Evolutionary conservation across 306 rosid species (phyloP).

Genomic region (Fragaria iinumae): DNA sequence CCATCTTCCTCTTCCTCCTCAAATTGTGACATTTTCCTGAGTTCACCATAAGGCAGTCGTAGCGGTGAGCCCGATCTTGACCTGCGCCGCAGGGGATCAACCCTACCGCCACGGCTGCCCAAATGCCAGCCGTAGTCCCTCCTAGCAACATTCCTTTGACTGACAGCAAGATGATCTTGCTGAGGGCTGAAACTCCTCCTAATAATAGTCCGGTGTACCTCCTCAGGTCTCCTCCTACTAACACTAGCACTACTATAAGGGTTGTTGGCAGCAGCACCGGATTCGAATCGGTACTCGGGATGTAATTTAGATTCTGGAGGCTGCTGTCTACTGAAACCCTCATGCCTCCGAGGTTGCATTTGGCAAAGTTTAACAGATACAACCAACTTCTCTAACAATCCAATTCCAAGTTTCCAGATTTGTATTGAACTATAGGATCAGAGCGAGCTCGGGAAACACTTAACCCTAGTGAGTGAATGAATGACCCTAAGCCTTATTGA

Average conservation of each 20-base stretch:
- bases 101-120: constrained; percentile 49
- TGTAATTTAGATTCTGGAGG: constrained; percentile 7
- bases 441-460: not conserved
- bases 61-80: constrained; percentile 58
- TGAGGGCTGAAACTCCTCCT: constrained; percentile 61
- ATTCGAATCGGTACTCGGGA: constrained; percentile 33
- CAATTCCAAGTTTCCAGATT: not conserved
- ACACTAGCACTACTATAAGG: constrained; percentile 21
- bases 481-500: not conserved
- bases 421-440: not conserved
- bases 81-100: constrained; percentile 36
- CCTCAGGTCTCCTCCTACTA: constrained; percentile 24
- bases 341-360: constrained; percentile 62
- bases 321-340: constrained; percentile 38
- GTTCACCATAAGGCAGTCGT: constrained; percentile 28
- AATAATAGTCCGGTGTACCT: constrained; percentile 34
- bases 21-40: constrained; percentile 45
- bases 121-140: constrained; percentile 55
- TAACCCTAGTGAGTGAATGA: not conserved
- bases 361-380: constrained; percentile 1
- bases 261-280: constrained; percentile 21
- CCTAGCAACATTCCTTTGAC: constrained; percentile 42
- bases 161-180: constrained; percentile 36
- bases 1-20: constrained; percentile 35
- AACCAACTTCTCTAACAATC: not conserved